phyloP scores from a whole-genome alignment of 2,329 filamentous ascomycete genomes.

The Ophiocordyceps sinensis region DNA sequence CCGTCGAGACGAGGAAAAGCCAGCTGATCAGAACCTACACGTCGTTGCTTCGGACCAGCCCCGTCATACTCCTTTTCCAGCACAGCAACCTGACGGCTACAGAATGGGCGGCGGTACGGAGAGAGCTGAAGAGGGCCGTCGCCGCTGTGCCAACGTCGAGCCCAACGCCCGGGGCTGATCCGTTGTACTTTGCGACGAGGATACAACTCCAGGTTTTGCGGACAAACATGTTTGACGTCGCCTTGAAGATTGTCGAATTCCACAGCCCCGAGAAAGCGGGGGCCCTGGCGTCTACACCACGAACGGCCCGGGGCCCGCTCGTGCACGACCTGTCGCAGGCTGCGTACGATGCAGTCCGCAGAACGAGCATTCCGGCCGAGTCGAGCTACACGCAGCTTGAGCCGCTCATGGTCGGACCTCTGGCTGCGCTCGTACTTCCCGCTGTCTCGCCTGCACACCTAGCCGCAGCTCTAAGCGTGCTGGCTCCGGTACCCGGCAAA shows the following conservation, averaged over 20 bases:
- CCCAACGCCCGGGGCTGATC: conserved; percentile 10
- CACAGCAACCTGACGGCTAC: conserved; percentile 55
- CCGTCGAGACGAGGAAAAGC: conserved; percentile 74
- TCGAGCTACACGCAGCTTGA: conserved; percentile 46
- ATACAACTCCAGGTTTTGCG: conserved; percentile 74
- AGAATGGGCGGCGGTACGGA: conserved; percentile 37
- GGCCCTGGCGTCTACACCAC: conserved; percentile 14
- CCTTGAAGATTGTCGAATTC: conserved; percentile 76
- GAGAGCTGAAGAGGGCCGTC: conserved; percentile 29
- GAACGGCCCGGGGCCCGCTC: conserved; percentile 18
- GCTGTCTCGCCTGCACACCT: conserved; percentile 72
- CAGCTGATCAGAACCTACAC: conserved; percentile 80
- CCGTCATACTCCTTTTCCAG: conserved; percentile 72
- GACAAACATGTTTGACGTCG: conserved; percentile 77
- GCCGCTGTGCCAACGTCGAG: conserved; percentile 22
- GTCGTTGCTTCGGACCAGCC: conserved; percentile 71
- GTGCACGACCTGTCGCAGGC: conserved; percentile 38
- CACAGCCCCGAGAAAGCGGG: conserved; percentile 39
- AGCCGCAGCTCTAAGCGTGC: conserved; percentile 63
- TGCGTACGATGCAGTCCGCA: conserved; percentile 34
- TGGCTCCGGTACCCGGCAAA: conserved; percentile 53
- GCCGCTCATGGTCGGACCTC: conserved; percentile 65
- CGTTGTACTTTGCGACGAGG: conserved; percentile 36
- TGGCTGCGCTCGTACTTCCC: conserved; percentile 71
- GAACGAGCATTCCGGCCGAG: conserved; percentile 17